Percentiles rank a stretch among this genome's conserved stretches.
phyloP scores from a whole-genome alignment of 2,329 filamentous ascomycete species.

The Calonectria henricotiae region DNA sequence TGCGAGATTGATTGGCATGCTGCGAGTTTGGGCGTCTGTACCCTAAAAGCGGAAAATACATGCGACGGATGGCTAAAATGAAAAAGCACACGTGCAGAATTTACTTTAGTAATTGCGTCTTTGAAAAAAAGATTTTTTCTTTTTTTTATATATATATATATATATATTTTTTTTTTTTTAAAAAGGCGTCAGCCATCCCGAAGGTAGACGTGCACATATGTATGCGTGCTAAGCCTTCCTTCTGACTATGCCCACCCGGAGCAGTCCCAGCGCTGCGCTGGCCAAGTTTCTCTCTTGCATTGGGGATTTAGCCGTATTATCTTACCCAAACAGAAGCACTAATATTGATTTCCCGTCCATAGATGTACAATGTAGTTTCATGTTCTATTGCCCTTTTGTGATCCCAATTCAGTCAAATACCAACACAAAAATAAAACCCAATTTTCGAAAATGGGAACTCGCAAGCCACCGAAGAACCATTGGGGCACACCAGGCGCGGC shows the following conservation, averaged over 20 bases:
- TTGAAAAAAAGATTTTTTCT: no score
- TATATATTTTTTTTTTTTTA: no score
- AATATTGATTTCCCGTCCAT: neutral
- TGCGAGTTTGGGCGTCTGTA: conserved; percentile 2
- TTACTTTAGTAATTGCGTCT: neutral
- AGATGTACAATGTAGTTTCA: no score
- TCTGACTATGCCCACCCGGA: neutral
- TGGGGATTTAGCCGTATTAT: neutral
- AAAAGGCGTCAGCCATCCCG: neutral
- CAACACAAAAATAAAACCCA: neutral
- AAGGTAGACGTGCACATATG: no score
- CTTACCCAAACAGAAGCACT: neutral
- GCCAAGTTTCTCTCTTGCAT: neutral
- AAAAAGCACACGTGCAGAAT: neutral
- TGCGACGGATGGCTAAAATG: neutral
- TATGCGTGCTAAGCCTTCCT: neutral
- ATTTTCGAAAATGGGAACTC: neutral
- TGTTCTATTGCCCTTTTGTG: no score
- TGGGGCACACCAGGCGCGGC: neutral
- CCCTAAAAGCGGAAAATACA: conserved; percentile 25
- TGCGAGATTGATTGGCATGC: conserved; percentile 29
- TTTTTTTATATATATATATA: no score
- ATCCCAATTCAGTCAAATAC: neutral
- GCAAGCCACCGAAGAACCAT: conserved; percentile 12
- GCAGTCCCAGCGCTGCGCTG: neutral